phyloP scores from a whole-genome alignment of 768 basidiomycete species.

The Rhizopogon vinicolor region DNA sequence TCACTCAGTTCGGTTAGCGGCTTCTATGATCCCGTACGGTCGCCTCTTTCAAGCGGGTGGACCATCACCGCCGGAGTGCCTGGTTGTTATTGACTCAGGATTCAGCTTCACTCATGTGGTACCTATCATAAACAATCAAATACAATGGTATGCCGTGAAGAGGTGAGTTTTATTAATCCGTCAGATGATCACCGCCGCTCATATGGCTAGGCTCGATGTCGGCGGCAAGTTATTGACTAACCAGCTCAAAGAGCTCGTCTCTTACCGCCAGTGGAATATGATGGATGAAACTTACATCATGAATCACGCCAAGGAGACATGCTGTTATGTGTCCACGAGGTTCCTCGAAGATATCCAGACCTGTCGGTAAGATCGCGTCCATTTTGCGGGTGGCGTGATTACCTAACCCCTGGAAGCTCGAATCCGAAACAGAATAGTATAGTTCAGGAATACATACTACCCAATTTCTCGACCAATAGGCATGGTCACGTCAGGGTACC shows the following conservation, averaged over 20 bases:
- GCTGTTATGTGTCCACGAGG: constrained; percentile 78
- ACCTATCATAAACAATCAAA: constrained; percentile 68
- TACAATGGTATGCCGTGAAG: constrained; percentile 80
- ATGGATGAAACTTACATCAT: constrained; percentile 95
- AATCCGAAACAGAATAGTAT: constrained; percentile 60
- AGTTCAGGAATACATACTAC: constrained; percentile 86
- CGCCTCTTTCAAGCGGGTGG: constrained; percentile 53
- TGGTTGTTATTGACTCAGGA: constrained; percentile 82
- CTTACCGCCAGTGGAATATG: constrained; percentile 97
- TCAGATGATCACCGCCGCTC: constrained; percentile 10
- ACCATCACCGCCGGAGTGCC: constrained; percentile 65
- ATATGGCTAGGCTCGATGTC: constrained; percentile 71
- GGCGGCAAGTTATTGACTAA: constrained; percentile 96
- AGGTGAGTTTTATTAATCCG: constrained; percentile 42
- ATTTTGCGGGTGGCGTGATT: constrained; percentile 11
- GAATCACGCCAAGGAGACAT: constrained; percentile 87
- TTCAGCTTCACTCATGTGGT: constrained; percentile 94
- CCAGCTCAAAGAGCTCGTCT: constrained; percentile 89
- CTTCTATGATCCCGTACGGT: constrained; percentile 74
- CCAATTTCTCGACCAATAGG: constrained; percentile 73
- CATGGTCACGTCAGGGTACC: constrained; percentile 51
- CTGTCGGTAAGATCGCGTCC: constrained; percentile 58
- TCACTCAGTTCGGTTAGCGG: constrained; percentile 47
- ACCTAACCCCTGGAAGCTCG: constrained; percentile 33
- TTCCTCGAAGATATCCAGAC: constrained; percentile 72